A percentile compares a stretch with the other conserved stretches of the same genome.
Conservation (phyloP, 163 green algal genomes). For the Chlorella variabilis region DNA sequence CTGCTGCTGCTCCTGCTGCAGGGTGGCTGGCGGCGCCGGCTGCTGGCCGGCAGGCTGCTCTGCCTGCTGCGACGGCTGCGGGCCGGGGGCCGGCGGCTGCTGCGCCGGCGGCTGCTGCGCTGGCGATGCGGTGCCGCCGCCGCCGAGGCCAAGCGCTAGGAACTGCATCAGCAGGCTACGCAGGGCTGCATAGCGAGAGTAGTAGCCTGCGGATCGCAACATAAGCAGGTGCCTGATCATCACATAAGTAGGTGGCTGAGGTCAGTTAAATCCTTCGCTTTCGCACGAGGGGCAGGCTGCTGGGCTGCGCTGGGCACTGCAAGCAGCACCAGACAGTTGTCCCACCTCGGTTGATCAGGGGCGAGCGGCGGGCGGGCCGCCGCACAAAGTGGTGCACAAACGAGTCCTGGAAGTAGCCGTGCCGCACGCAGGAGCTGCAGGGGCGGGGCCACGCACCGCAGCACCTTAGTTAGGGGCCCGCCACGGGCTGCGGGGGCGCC, state of each 20-base stretch:
- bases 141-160: constrained; percentile 26
- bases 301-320: no score
- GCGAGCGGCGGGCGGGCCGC: constrained; percentile 53
- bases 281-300: no score
- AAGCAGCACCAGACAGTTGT: no score
- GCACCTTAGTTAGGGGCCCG: no score
- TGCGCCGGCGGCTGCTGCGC: no score
- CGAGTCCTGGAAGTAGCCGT: constrained; percentile 87
- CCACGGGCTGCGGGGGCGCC: background rate
- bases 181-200: constrained; percentile 62
- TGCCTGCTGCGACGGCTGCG: background rate
- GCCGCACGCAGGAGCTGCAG: constrained; percentile 76
- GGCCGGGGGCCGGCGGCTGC: no score
- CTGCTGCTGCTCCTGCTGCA: background rate
- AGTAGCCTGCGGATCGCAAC: constrained; percentile 66
- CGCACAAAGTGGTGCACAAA: constrained; percentile 89
- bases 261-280: no score
- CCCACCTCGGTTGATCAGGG: constrained; percentile 88
- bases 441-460: background rate
- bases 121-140: no score
- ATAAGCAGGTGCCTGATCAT: no score
- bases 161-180: constrained; percentile 64
- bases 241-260: no score
- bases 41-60: background rate
- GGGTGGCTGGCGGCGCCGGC: background rate